Evolutionary conservation across 257 asterid species (phyloP), one percentile per base, ranked within the genome.

Genomic region (Haberlea rhodopensis): DNA sequence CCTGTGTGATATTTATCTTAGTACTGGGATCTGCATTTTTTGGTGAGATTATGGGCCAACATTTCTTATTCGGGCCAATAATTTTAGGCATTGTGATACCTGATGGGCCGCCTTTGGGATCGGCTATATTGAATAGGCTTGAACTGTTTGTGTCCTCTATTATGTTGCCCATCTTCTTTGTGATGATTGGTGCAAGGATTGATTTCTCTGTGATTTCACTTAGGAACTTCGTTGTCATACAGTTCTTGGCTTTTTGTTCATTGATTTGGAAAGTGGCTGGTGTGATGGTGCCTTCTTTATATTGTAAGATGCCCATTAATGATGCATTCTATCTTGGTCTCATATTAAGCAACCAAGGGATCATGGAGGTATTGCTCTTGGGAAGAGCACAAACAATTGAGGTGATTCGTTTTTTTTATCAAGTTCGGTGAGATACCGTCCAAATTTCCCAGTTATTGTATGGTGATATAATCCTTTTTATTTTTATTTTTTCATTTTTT

Each of bases 101-200:
- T 0, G 82, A 77, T 46, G 85, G 85, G 8, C 85, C 85, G 8
- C 85, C 85, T 27, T 59, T 77, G n/a, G 85, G 85, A 8, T 60
- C 85, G 9, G 80, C 85, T 7, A 34, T 80, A 51, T 59, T 80
- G 10, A 43, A 32, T 3, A 80, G 65, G 69, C 80, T 80, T 9
- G 85, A 80, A 15, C 6, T 54, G 49, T 67, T 80, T 18, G 56
- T 74, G 26, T 54, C 78, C 32, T 40, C 53, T 15, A 54, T 77
- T 45, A 48, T 80, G 27, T 53, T 80, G 71, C 85, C 85, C 3
- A 53, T 80, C 0, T 74, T 46, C 56, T 77, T 80, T 43, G 82
- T 74, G 11, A 57, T 77, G 43, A 69, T 62, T 37, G 76, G 74
- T 55, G 52, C 80, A 21, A 68, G 62, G 53, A 49, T 80, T 3